Percentiles rank a stretch among this genome's conserved stretches.
These are phyloP conservation scores for Geoglossum glabrum DNA, from an alignment of 495 filamentous ascomycete genomes.

Conservation along the genomic window DNA sequence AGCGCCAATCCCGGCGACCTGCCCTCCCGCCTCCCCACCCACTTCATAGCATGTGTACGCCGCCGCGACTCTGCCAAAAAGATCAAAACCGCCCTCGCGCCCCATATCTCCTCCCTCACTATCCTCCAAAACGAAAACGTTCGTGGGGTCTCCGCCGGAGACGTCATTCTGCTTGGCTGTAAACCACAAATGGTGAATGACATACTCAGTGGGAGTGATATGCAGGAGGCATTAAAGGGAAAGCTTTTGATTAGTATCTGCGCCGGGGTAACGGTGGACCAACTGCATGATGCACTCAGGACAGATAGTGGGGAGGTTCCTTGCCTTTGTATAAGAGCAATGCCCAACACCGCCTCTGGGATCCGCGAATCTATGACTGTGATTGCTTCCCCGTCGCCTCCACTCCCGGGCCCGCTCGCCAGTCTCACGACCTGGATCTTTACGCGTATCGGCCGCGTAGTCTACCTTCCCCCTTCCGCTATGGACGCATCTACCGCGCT, in stretches of 20 bases:
- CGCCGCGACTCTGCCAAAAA: conserved; percentile 38
- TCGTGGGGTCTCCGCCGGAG: conserved; percentile 31
- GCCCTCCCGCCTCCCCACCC: conserved; percentile 38
- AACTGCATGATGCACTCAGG: conserved; percentile 39
- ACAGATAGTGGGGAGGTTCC: conserved; percentile 12
- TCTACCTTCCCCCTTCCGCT: conserved; percentile 36
- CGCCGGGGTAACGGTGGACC: conserved; percentile 50
- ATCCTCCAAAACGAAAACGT: conserved; percentile 37
- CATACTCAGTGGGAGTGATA: conserved; percentile 34
- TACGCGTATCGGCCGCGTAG: conserved; percentile 43
- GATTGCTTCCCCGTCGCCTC: conserved; percentile 38
- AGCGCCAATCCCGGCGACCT: conserved; percentile 14
- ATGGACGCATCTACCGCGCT: conserved; percentile 64
- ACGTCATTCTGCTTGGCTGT: conserved; percentile 52
- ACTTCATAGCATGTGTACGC: conserved; percentile 60
- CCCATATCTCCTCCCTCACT: conserved; percentile 22
- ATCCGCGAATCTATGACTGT: conserved; percentile 70
- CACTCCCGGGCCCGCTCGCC: conserved; percentile 21
- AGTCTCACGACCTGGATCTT: conserved; percentile 58
- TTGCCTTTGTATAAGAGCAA: conserved; percentile 46
- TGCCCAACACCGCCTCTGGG: conserved; percentile 58
- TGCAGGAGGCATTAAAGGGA: conserved; percentile 45
- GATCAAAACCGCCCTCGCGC: conserved; percentile 36
- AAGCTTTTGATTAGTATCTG: conserved; percentile 74
- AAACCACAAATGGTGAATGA: conserved; percentile 56